Evolutionary conservation across 192 early-diverging fungal genomes (phyloP), one percentile per base, ranked within the genome.

Genomic region (Radiomyces spectabilis): DNA sequence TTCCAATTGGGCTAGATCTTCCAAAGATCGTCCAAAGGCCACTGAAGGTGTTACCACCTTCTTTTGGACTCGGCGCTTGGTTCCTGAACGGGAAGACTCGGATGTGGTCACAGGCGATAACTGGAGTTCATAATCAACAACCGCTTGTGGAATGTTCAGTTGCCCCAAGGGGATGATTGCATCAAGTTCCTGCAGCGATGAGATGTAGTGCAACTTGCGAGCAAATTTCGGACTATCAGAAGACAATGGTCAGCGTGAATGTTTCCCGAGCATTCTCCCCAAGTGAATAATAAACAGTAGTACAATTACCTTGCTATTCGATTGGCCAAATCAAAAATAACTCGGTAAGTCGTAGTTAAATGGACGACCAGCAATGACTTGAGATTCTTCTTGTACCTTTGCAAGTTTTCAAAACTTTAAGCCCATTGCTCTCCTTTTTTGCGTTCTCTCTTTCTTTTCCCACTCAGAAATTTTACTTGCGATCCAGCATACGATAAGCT

Each of bases 341-440:
- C 55, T 50, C 86, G 79, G 45, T 87, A 81, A 82, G 86, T 90
- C 21, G 79, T 74, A 15, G 88, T 83, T n/a, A 92, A 85, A 71
- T 98, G 93, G 2, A 98, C 92, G 30, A 98, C 83, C 68, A 89
- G 90, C 10, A 98, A 71, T 16, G 80, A 79, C 69, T 95, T 95
- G 33, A 98, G 70, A 68, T 98, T 95, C 73, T 98, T 98, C 53
- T 93, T 92, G 75, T 88, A 85, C 43, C 82, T 79, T 51, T 19
- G 31, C 22, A 56, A 51, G 19, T 33, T 39, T 50, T 51, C 5
- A 18, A 12, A 39, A 30, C 16, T 24, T 40, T 33, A 54, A 43
- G 24, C 47, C 18, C 13, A n/a, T 21, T 2, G 19, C 32, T 31
- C 27, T 29, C 30, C 25, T 4, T 42, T 19, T 18, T 13, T 25